phyloP scores from a whole-genome alignment of 345 rosid genomes.

The Raphanus raphanistrum region DNA sequence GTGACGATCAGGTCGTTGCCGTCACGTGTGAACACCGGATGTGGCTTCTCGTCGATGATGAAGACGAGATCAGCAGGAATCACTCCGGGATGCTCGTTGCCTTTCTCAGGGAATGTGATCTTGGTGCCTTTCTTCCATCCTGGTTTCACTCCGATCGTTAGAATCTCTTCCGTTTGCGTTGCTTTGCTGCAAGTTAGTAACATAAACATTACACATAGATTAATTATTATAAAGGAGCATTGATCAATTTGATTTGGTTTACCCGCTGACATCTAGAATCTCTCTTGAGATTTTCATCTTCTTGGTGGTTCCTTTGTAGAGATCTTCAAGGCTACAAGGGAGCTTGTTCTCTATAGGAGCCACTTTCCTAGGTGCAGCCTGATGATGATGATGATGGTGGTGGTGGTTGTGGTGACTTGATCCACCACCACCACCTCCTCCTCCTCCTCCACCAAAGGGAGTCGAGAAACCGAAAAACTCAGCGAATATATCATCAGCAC shows the following conservation, averaged over 20 bases:
- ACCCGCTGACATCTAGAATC: slow-evolving; percentile 54
- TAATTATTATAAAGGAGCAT: background rate
- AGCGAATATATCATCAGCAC: slow-evolving; percentile 62
- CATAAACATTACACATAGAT: background rate
- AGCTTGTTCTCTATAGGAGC: slow-evolving; percentile 53
- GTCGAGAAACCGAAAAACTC: slow-evolving; percentile 66
- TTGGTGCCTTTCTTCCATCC: slow-evolving; percentile 62
- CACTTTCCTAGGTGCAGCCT: slow-evolving; percentile 42
- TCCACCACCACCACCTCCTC: slow-evolving; percentile 41
- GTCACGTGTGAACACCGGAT: slow-evolving; percentile 53
- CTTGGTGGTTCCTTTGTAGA: slow-evolving; percentile 56
- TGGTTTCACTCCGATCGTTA: slow-evolving; percentile 48
- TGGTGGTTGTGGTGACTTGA: slow-evolving; percentile 40
- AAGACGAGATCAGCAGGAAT: slow-evolving; percentile 52
- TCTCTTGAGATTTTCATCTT: slow-evolving; percentile 68
- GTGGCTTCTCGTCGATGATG: slow-evolving; percentile 63
- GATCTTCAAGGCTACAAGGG: slow-evolving; percentile 62
- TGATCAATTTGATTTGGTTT: background rate
- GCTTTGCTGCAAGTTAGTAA: slow-evolving; percentile 39
- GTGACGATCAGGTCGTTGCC: slow-evolving; percentile 56
- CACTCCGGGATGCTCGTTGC: slow-evolving; percentile 46
- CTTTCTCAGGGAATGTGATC: slow-evolving; percentile 56
- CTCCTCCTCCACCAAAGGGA: slow-evolving; percentile 51
- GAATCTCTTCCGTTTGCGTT: slow-evolving; percentile 43
- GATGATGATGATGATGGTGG: slow-evolving; percentile 26